Base-by-base conservation (phyloP, 192 early-diverging fungal genomes). In the Linnemannia zychae region DNA sequence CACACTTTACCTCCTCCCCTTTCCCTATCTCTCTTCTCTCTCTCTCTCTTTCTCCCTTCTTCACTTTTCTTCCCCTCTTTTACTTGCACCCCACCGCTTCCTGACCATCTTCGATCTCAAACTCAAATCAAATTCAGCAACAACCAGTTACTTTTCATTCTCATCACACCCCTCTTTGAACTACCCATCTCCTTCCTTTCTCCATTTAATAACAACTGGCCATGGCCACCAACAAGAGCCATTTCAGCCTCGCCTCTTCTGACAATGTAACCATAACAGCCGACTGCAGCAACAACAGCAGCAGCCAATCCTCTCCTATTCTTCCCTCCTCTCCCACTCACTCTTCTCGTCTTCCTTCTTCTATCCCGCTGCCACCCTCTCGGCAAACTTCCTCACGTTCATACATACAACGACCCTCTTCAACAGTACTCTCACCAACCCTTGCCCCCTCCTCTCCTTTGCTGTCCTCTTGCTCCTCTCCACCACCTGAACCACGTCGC, bases 401-500 rank as follows among this genome's bases (percentile, higher is more conserved):
- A 63, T 12, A n/a, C 9, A 31, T 28, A 63, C 57, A 63, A 3
- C 57, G 57, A 63, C 57, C 57, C 31, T 28, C 28, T 22, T 63
- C 57, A 31, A 63, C 57, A 63, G 57, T 63, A 13, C 70, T 31
- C 16, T 24, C 36, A 24, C 46, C 69, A 16, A 71, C 68, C 47
- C 67, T 60, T 68, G 36, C 68, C 50, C 36, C 37, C 50, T 60
- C 46, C 16, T 33, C 65, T 28, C 34, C 22, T 37, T 20, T 40
- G 22, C 22, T 48, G 67, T 57, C 76, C 34, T 52, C 76, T 71
- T 71, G 69, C 17, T 40, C 37, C 22, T 48, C 76, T 60, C 76
- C 48, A 37, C 76, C 52, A 12, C 76, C 76, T 60, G 22, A 52
- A 44, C 50, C 76, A 40, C 31, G 49, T 75, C 74, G 74, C 33